These are phyloP conservation scores for Xylariales sp. DNA, from an alignment of 2,329 filamentous ascomycete genomes.

Conservation along the genomic window DNA sequence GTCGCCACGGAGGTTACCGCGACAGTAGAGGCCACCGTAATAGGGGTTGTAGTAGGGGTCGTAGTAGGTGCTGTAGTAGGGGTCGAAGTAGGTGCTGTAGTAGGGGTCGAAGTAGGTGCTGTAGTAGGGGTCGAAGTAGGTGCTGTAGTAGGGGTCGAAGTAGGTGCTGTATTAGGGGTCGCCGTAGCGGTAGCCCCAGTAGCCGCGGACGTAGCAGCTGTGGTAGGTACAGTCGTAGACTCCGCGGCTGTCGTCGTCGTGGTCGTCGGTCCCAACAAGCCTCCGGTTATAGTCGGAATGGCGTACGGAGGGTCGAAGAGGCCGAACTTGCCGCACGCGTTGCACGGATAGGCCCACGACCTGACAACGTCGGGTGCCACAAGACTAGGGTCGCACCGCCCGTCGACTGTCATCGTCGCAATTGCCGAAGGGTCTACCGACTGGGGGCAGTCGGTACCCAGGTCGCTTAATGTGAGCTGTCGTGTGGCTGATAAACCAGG, in stretches of 20 bases:
- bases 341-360: conserved; percentile 30
- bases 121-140: conserved; percentile 5
- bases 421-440: conserved; percentile 20
- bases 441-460: conserved; percentile 30
- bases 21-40: neutral
- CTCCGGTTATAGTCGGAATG: conserved; percentile 27
- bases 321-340: conserved; percentile 30
- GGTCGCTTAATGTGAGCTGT: conserved; percentile 29
- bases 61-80: neutral
- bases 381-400: conserved; percentile 29
- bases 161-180: conserved; percentile 9
- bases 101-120: neutral
- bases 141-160: conserved; percentile 8
- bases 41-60: neutral
- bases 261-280: conserved; percentile 18
- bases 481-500: conserved; percentile 17
- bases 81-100: too few species aligned
- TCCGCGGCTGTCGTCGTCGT: conserved; percentile 12
- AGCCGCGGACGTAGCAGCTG: conserved; percentile 14
- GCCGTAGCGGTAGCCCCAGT: conserved; percentile 7
- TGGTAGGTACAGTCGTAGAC: conserved; percentile 12
- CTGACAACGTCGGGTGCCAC: conserved; percentile 25
- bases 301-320: conserved; percentile 36
- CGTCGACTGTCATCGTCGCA: conserved; percentile 21
- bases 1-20: neutral